phyloP scores from a whole-genome alignment of 2,329 filamentous ascomycete genomes.

The Pseudofabraea citricarpa region DNA sequence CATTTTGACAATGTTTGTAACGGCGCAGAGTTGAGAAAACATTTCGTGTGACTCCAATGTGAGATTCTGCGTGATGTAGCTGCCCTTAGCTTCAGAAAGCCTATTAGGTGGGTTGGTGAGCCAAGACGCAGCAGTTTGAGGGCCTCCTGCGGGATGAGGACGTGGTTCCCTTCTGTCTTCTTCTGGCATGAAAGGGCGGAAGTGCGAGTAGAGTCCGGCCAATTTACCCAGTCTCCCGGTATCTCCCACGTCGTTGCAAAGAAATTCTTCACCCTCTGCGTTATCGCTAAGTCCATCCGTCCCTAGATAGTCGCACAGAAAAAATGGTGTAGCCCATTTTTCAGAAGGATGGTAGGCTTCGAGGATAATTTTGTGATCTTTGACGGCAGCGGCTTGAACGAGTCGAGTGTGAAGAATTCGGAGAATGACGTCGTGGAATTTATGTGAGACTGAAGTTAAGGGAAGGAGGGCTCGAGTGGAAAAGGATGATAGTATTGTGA shows the following conservation, averaged over 20 bases:
- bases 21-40: constrained; percentile 69
- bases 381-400: constrained; percentile 48
- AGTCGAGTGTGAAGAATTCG: constrained; percentile 63
- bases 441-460: constrained; percentile 53
- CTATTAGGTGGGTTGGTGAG: constrained; percentile 17
- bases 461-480: constrained; percentile 48
- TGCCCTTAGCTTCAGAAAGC: constrained; percentile 23
- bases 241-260: constrained; percentile 39
- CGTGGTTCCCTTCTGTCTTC: constrained; percentile 38
- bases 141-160: constrained; percentile 37
- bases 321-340: constrained; percentile 62
- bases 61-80: constrained; percentile 53
- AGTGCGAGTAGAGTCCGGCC: constrained; percentile 61
- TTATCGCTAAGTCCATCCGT: constrained; percentile 41
- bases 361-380: constrained; percentile 63
- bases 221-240: constrained; percentile 41
- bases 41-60: constrained; percentile 64
- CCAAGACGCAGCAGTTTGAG: constrained; percentile 25
- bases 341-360: constrained; percentile 74
- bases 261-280: constrained; percentile 19
- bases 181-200: constrained; percentile 57
- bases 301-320: constrained; percentile 63
- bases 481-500: constrained; percentile 43
- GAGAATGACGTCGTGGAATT: constrained; percentile 57
- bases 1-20: constrained; percentile 63